Conservation (phyloP, 1,284 basidiomycete species). For the Naganishia sp. region DNA sequence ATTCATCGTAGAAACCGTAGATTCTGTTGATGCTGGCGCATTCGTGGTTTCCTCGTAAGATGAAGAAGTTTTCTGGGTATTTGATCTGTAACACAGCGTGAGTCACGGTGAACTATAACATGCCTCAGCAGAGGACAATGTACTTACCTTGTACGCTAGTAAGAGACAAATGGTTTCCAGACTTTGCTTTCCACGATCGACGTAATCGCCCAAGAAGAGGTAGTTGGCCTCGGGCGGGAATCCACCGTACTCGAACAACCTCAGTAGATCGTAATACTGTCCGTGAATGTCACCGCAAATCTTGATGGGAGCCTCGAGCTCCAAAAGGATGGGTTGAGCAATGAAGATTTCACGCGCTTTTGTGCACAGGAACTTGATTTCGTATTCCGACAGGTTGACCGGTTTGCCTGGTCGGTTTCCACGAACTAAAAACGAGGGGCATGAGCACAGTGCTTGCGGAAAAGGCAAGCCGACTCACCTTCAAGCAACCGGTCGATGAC, state of each 20-base stretch:
- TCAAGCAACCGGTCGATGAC: constrained; percentile 95
- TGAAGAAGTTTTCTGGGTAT: constrained; percentile 66
- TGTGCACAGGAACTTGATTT: constrained; percentile 64
- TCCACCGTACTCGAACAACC: constrained; percentile 64
- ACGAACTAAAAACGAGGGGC: constrained; percentile 54
- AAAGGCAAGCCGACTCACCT: constrained; percentile 63
- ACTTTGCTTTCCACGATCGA: constrained; percentile 64
- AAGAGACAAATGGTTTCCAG: constrained; percentile 63
- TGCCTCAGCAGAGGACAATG: neutral
- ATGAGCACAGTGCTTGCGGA: neutral
- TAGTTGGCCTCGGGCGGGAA: constrained; percentile 66
- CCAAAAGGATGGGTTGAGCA: constrained; percentile 63
- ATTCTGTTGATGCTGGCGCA: constrained; percentile 64
- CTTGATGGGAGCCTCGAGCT: constrained; percentile 65
- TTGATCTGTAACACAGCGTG: constrained; percentile 56
- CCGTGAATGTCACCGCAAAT: constrained; percentile 66
- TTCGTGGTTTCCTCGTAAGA: constrained; percentile 65
- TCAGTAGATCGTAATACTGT: constrained; percentile 64
- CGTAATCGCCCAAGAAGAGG: constrained; percentile 65
- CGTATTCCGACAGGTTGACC: constrained; percentile 63
- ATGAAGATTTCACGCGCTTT: constrained; percentile 64
- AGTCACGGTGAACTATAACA: constrained; percentile 16
- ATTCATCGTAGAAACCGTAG: constrained; percentile 66
- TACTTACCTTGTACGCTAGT: constrained; percentile 56
- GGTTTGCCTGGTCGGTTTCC: constrained; percentile 64